phyloP scores from a whole-genome alignment of 345 rosid species.

The Theobroma cacao region DNA sequence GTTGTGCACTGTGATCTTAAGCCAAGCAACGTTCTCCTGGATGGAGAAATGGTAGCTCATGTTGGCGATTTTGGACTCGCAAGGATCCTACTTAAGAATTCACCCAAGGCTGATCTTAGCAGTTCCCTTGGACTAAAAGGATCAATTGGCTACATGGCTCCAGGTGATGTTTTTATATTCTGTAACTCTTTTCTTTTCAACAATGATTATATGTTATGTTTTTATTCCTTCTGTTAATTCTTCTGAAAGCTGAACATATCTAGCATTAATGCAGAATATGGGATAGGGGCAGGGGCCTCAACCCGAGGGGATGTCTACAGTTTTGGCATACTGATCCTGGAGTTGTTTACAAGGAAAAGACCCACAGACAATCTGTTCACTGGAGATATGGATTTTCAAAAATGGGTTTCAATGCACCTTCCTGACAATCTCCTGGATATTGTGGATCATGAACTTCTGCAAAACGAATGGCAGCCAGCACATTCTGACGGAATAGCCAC shows the following conservation, averaged over 20 bases:
- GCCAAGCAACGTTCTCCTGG: slow-evolving; percentile 12
- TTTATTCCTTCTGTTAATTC: neutral
- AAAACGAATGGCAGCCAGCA: neutral
- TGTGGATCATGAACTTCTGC: neutral
- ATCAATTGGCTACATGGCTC: slow-evolving; percentile 10
- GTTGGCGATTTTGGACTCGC: slow-evolving; percentile 9
- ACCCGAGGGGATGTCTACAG: slow-evolving; percentile 14
- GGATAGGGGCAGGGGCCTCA: neutral
- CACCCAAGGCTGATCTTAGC: neutral
- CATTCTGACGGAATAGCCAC: neutral
- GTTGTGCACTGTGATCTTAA: slow-evolving; percentile 12
- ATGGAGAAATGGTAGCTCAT: neutral
- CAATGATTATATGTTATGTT: neutral
- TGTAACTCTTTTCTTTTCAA: neutral
- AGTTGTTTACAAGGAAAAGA: slow-evolving; percentile 11
- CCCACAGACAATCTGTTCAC: slow-evolving; percentile 3
- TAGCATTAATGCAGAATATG: slow-evolving; percentile 4
- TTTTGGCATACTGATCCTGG: slow-evolving; percentile 4
- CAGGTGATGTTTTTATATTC: neutral
- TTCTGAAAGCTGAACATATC: neutral
- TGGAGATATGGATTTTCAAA: neutral
- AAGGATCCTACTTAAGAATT: neutral
- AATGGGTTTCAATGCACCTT: neutral
- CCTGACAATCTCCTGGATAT: neutral
- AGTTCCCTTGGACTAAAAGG: slow-evolving; percentile 13